Evolutionary conservation across 495 filamentous ascomycete species (phyloP), one percentile per base, ranked within the genome.

Genomic region (Neohortaea acidophila): DNA sequence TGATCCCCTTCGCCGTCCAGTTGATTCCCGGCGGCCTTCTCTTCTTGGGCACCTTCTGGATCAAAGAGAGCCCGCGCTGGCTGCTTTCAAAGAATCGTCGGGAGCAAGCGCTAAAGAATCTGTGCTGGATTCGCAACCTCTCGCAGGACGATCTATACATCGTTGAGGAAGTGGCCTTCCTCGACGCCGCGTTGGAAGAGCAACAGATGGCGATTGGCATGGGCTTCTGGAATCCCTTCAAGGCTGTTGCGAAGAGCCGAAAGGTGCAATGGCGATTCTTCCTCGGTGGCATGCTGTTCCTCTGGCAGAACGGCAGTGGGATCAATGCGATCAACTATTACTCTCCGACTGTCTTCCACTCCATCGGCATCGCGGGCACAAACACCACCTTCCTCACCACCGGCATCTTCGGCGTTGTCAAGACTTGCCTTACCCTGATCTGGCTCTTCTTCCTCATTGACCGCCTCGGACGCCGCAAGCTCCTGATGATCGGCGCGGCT

Each of bases 261-360:
- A 64, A 61, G 44, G 59, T 76, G 11, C 60, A 65, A 46, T 81
- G 67, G 62, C 70, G 75, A 21, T 70, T 79, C 53, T 71, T 79
- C 60, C 60, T 79, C 21, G 74, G 77, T 23, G 68, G 68, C 48
- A 67, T 70, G 59, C 69, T 78, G 21, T 78, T 80, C 64, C 58
- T 78, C 34, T 77, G 67, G 62, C 75, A 80, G 51, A 80, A 80
- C 38, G 62, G 68, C 2, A 21, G 11, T n/a, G 47, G 76, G 13
- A 79, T 78, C 57, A 77, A 79, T 36, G 70, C 72, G 18, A 73
- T 77, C 54, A 77, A 79, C 61, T 77, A 75, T 56, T 77, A 75
- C 57, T 62, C 56, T 3, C 71, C 70, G 7, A 70, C 67, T 0
- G 68, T 77, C 22, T 77, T 78, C 59, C 59, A 57, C 42, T 63